phyloP scores from a whole-genome alignment of 257 asterid species.

The Lithospermum erythrorhizon region DNA sequence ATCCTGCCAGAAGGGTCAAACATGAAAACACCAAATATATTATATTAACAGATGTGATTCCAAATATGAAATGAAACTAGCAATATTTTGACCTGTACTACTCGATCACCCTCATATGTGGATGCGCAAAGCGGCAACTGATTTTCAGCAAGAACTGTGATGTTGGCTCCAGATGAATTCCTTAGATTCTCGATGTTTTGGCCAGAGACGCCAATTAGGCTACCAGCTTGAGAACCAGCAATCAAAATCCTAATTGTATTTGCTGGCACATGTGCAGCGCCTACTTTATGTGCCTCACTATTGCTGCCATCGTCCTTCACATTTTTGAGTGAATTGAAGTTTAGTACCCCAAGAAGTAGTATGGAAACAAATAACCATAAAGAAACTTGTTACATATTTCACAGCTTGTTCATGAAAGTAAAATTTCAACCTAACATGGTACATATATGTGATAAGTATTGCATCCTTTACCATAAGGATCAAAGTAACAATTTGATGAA shows the following conservation, averaged over 20 bases:
- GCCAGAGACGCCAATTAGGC: constrained; percentile 89
- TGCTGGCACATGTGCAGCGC: constrained; percentile 77
- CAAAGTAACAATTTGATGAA: constrained; percentile 77
- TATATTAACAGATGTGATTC: neutral
- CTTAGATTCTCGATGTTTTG: constrained; percentile 85
- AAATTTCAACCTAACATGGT: neutral
- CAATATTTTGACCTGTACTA: constrained; percentile 61
- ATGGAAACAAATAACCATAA: neutral
- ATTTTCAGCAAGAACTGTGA: constrained; percentile 75
- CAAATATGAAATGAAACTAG: neutral
- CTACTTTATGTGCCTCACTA: constrained; percentile 49
- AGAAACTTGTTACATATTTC: neutral
- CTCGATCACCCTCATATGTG: constrained; percentile 88
- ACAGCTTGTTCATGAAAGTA: neutral
- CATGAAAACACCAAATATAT: neutral
- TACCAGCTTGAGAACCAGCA: constrained; percentile 94
- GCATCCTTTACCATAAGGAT: constrained; percentile 55
- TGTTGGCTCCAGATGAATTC: constrained; percentile 67
- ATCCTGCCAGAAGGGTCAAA: neutral
- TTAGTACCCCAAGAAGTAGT: neutral
- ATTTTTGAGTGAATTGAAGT: neutral
- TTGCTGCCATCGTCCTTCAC: constrained; percentile 60
- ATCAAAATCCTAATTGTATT: constrained; percentile 82
- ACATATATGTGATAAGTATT: neutral
- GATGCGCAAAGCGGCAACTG: constrained; percentile 96